Base-by-base conservation (phyloP, 768 basidiomycete species). In the Podaxis pistillaris region DNA sequence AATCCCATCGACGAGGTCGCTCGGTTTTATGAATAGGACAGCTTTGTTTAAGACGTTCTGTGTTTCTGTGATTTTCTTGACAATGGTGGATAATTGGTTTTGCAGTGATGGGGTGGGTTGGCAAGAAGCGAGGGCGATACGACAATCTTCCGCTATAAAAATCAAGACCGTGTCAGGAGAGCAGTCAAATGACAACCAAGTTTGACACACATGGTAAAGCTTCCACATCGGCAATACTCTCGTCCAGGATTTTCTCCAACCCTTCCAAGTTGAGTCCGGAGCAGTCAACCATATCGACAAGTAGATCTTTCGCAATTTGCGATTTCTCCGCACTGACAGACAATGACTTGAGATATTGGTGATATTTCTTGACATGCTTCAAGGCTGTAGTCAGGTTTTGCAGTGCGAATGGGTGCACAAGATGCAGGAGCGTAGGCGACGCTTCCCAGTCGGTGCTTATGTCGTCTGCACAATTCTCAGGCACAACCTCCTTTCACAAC, bases 1-100 rank as follows among this genome's bases (percentile, higher is more conserved):
- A 22, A 86, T 72, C 6, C 86, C 87, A 66, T 90, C 88, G 5
- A 89, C 76, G n/a, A 93, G 81, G 65, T 93, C 89, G 9, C 71
- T 75, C 1, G 89, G 81, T 69, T 89, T 91, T 70, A 93, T 82
- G 69, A 92, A 93, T 38, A 93, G 75, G 8, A 79, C 80, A 0
- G 89, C 75, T 67, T 88, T 89, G 73, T 88, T 80, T 41, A 92
- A 71, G n/a, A 83, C 75, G 0, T 66, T 68, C 50, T 78, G 63
- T 0, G 86, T 79, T 22, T 75, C 70, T 2, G 78, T 75, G 28
- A 93, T 73, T 47, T 76, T 79, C 40, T 75, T 72, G 26, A 87
- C 73, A 46, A 79, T 70, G 63, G 75, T 79, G 59, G 71, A 76
- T 36, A 89, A 69, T 50, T 76, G 67, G 2, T 72, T 68, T 52